Evolutionary conservation across 2,329 filamentous ascomycete species (phyloP).

Genomic region (Emmonsiellopsis sp.): DNA sequence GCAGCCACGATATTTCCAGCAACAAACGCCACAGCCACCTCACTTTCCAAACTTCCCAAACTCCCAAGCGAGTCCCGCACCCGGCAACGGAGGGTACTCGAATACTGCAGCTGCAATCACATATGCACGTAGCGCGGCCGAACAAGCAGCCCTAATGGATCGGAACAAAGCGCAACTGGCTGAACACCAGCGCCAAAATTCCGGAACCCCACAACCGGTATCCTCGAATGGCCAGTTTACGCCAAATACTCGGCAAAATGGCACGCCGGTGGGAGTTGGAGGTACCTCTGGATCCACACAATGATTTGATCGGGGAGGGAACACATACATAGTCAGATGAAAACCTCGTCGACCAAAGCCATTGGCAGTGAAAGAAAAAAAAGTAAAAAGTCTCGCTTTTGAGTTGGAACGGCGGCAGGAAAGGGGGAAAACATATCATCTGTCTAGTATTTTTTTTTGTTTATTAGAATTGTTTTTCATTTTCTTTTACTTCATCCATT

Average conservation of each 20-base stretch:
- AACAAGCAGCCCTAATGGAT: conserved; percentile 31
- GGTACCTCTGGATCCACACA: not conserved
- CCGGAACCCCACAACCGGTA: conserved; percentile 24
- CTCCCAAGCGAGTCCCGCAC: conserved; percentile 22
- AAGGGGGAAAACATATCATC: too few relatives aligned
- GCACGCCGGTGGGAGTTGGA: not conserved
- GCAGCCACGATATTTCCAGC: conserved; percentile 23
- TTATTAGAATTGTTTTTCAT: too few relatives aligned
- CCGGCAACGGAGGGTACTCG: conserved; percentile 18
- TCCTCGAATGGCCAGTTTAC: conserved; percentile 3
- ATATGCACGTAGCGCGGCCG: conserved; percentile 30
- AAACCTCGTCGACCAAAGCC: not conserved
- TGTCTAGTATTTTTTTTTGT: too few relatives aligned
- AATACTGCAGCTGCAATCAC: conserved; percentile 26
- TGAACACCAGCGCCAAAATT: conserved; percentile 22
- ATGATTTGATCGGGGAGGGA: not conserved
- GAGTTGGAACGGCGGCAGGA: too few relatives aligned
- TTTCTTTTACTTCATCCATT: too few relatives aligned
- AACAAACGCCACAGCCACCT: conserved; percentile 19
- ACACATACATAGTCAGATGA: not conserved
- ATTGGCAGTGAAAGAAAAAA: too few relatives aligned
- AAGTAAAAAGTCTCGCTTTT: too few relatives aligned
- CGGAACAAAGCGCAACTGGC: conserved; percentile 29
- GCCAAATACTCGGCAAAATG: conserved; percentile 1
- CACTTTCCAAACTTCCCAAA: conserved; percentile 20